Conservation (phyloP, 345 rosid species). For the rapeseed (Brassica napus) region Da-Ae NC_063450.1:29357501-29358000, state of each 20-base stretch:
- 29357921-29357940: constrained; percentile 63
- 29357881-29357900: background rate
- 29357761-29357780: constrained; percentile 84
- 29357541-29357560: background rate
- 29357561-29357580: background rate
- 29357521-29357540: constrained; percentile 42
- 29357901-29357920: no score
- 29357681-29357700: background rate
- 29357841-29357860: no score
- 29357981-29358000: constrained; percentile 65
- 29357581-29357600: background rate
- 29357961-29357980: constrained; percentile 75
- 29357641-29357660: background rate
- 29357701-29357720: background rate
- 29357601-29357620: background rate
- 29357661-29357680: constrained; percentile 15
- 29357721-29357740: constrained; percentile 56
- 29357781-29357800: constrained; percentile 62
- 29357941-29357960: constrained; percentile 79
- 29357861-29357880: background rate
- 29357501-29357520: constrained; percentile 5
- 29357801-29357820: constrained; percentile 74
- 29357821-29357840: constrained; percentile 91
- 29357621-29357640: background rate
- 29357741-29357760: constrained; percentile 96